Evolutionary conservation across 768 basidiomycete genomes (phyloP).

Genomic region (Rubroboletus pulcherrimus): DNA sequence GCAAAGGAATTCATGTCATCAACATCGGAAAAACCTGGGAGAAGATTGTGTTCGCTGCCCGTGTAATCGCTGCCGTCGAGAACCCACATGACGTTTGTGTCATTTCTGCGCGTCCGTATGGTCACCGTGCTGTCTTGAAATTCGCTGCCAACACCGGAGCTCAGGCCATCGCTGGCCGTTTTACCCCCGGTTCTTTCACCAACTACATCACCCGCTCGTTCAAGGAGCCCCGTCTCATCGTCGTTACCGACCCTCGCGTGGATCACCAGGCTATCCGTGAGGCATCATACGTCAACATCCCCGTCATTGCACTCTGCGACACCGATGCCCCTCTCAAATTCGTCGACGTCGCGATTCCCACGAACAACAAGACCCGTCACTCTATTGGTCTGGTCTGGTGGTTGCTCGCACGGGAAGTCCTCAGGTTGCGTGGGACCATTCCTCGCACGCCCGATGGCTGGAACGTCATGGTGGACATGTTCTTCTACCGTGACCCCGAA

Average conservation of each 20-base stretch:
- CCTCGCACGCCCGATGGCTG: slow-evolving; percentile 89
- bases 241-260: slow-evolving; percentile 98
- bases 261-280: slow-evolving; percentile 99
- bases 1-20: slow-evolving; percentile 86
- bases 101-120: slow-evolving; percentile 97
- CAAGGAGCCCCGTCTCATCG: slow-evolving; percentile 98
- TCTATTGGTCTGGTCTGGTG: slow-evolving; percentile 97
- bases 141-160: slow-evolving; percentile 97
- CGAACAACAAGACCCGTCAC: slow-evolving; percentile 99
- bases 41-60: slow-evolving; percentile 96
- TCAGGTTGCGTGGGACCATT: slow-evolving; percentile 91
- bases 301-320: slow-evolving; percentile 98
- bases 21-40: slow-evolving; percentile 99
- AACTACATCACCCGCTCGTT: slow-evolving; percentile 99
- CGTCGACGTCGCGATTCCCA: slow-evolving; percentile 97
- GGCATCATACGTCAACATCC: slow-evolving; percentile 99
- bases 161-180: slow-evolving; percentile 97
- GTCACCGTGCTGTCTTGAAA: slow-evolving; percentile 99
- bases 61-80: slow-evolving; percentile 95
- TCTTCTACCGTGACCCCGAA: slow-evolving; percentile 99
- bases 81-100: slow-evolving; percentile 98
- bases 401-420: slow-evolving; percentile 95
- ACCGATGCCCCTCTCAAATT: slow-evolving; percentile 97
- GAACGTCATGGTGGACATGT: slow-evolving; percentile 99
- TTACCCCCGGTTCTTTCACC: slow-evolving; percentile 98